Conservation (phyloP, 257 asterid genomes). For the Phtheirospermum japonicum region DNA sequence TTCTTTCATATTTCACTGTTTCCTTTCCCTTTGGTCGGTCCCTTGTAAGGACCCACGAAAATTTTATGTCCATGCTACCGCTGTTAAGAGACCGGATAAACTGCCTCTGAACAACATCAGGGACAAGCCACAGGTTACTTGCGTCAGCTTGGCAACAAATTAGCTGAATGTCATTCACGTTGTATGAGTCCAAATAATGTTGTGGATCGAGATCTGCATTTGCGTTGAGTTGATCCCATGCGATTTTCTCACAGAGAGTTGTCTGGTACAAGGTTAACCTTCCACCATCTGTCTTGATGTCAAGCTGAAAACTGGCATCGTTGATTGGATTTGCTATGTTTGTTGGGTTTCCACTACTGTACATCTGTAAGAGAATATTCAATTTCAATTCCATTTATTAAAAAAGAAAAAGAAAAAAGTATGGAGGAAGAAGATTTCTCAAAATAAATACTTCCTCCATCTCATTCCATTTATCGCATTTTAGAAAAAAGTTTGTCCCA, state of each 20-base stretch:
- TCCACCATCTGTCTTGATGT: constrained; percentile 77
- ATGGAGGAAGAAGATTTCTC: background rate
- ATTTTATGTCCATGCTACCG: constrained; percentile 54
- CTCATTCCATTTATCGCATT: too few species aligned
- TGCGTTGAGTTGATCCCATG: constrained; percentile 54
- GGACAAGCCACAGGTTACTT: constrained; percentile 82
- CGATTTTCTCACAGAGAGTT: constrained; percentile 76
- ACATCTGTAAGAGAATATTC: constrained; percentile 61
- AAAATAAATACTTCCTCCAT: too few species aligned
- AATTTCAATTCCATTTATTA: background rate
- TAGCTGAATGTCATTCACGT: constrained; percentile 76
- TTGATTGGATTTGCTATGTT: constrained; percentile 94
- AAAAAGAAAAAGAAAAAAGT: background rate
- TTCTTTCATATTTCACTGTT: constrained; percentile 77
- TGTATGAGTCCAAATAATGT: constrained; percentile 62
- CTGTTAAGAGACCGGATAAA: constrained; percentile 62
- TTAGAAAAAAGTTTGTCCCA: too few species aligned
- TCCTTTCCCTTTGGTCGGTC: constrained; percentile 98
- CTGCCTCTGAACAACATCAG: constrained; percentile 72
- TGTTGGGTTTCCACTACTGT: constrained; percentile 98
- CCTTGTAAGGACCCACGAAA: constrained; percentile 90
- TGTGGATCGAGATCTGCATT: constrained; percentile 64
- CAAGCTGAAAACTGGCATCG: constrained; percentile 88
- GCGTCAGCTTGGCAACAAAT: constrained; percentile 96
- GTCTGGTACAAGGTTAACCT: constrained; percentile 84